Evolutionary conservation across 768 basidiomycete genomes (phyloP).

Genomic region (Suillus decipiens): DNA sequence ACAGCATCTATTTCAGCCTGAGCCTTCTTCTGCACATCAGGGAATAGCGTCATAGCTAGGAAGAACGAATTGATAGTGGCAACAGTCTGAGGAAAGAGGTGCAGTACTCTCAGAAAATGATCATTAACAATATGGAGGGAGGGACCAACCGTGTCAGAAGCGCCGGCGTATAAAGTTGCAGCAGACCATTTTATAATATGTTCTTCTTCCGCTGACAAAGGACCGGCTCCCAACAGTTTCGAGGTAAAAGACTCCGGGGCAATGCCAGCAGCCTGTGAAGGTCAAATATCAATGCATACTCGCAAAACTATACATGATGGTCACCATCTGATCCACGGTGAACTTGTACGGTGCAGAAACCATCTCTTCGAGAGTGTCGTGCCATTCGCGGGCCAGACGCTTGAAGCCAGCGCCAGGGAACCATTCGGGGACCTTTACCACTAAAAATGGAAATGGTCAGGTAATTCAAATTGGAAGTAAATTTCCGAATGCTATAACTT

Average conservation of each 20-base stretch:
- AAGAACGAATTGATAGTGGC: slow-evolving; percentile 15
- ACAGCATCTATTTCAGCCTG: slow-evolving; percentile 64
- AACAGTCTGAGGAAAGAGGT: neutral
- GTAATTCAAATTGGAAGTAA: neutral
- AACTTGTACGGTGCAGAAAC: slow-evolving; percentile 56
- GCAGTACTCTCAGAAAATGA: neutral
- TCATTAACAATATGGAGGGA: neutral
- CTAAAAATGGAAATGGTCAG: slow-evolving; percentile 25
- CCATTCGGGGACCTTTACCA: slow-evolving; percentile 57
- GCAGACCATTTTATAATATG: slow-evolving; percentile 63
- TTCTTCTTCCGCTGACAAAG: slow-evolving; percentile 55
- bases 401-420: slow-evolving; percentile 59
- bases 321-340: slow-evolving; percentile 63
- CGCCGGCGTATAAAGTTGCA: slow-evolving; percentile 32
- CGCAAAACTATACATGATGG: neutral
- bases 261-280: slow-evolving; percentile 51
- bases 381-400: slow-evolving; percentile 53
- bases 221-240: slow-evolving; percentile 52
- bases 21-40: slow-evolving; percentile 57
- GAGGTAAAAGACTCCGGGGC: slow-evolving; percentile 55
- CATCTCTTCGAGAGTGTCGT: slow-evolving; percentile 54
- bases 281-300: neutral
- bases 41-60: slow-evolving; percentile 9
- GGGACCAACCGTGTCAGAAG: neutral
- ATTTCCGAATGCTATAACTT: slow-evolving; percentile 7